These are phyloP conservation scores for Stephanodiscus minutulus DNA, from an alignment of 108 stramenopile species.

Conservation along the genomic window DNA sequence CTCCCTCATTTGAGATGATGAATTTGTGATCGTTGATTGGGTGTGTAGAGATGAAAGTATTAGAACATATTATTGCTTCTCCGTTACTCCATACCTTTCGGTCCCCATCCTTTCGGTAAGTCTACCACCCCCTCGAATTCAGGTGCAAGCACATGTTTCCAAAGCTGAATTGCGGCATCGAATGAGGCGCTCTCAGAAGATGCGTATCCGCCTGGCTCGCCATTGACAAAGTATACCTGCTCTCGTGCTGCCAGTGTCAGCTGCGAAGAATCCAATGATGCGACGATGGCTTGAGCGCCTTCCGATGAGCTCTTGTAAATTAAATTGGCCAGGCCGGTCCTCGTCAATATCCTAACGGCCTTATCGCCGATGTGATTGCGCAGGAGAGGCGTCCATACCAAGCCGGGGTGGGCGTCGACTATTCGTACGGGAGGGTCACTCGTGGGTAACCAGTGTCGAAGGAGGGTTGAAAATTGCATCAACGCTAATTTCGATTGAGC, in stretches of 20 bases:
- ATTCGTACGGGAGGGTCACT: slow-evolving; percentile 14
- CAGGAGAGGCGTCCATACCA: slow-evolving; percentile 52
- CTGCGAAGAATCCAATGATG: slow-evolving; percentile 23
- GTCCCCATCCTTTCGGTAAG: slow-evolving; percentile 23
- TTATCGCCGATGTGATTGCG: slow-evolving; percentile 35
- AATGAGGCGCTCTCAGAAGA: slow-evolving; percentile 31
- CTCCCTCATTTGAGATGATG: background rate
- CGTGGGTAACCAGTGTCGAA: slow-evolving; percentile 24
- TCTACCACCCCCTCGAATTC: slow-evolving; percentile 22
- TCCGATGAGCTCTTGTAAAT: slow-evolving; percentile 49
- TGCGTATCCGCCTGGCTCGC: slow-evolving; percentile 30
- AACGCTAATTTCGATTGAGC: slow-evolving; percentile 40
- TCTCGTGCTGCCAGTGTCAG: background rate
- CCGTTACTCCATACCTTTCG: background rate
- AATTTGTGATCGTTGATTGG: background rate
- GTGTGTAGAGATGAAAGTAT: background rate
- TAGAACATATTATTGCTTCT: background rate
- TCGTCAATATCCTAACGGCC: slow-evolving; percentile 20
- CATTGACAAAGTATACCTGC: slow-evolving; percentile 48
- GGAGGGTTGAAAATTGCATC: slow-evolving; percentile 45
- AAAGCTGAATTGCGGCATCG: slow-evolving; percentile 19
- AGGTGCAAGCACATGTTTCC: slow-evolving; percentile 26
- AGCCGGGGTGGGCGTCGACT: slow-evolving; percentile 44
- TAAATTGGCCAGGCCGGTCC: slow-evolving; percentile 37
- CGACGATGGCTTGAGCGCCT: slow-evolving; percentile 34